Percentiles rank a stretch among this genome's conserved stretches.
These are phyloP conservation scores for Thelephora aurantiotincta DNA, from an alignment of 768 basidiomycete genomes.

Conservation along the genomic window DNA sequence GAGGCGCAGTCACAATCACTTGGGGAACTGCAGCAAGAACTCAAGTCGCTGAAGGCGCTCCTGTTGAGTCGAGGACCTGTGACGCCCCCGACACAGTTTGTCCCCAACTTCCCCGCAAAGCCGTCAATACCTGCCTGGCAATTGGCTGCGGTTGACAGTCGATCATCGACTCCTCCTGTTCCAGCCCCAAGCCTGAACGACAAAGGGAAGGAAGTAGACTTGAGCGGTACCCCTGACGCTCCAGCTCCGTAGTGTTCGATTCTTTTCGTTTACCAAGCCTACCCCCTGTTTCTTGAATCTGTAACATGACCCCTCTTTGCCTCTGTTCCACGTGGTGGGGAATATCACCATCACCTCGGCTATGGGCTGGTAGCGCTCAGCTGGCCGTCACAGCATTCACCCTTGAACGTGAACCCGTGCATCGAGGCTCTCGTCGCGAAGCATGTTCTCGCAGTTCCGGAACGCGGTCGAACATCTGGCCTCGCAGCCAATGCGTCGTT, in stretches of 20 bases:
- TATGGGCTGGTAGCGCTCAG: background rate
- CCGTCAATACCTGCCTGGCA: slow-evolving; percentile 91
- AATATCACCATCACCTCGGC: too few relatives aligned
- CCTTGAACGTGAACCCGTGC: background rate
- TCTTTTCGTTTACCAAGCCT: background rate
- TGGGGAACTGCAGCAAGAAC: slow-evolving; percentile 79
- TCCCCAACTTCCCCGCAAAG: slow-evolving; percentile 35
- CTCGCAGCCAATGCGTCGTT: slow-evolving; percentile 25
- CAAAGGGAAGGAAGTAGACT: slow-evolving; percentile 46
- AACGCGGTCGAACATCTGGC: slow-evolving; percentile 62
- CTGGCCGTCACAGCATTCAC: background rate
- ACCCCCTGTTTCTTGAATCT: background rate
- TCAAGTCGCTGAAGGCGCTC: slow-evolving; percentile 87
- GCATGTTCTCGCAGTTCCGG: slow-evolving; percentile 65
- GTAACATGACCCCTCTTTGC: background rate
- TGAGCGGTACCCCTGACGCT: background rate
- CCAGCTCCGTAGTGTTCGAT: background rate
- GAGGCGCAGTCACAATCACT: slow-evolving; percentile 74
- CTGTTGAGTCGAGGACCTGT: slow-evolving; percentile 59
- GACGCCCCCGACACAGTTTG: slow-evolving; percentile 31
- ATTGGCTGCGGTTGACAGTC: slow-evolving; percentile 27
- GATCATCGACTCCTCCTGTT: slow-evolving; percentile 6
- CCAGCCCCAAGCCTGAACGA: slow-evolving; percentile 18
- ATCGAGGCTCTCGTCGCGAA: background rate
- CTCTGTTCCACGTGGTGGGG: too few relatives aligned